Base-by-base conservation (phyloP, 768 basidiomycete species). In the Termitomyces sp. region DNA sequence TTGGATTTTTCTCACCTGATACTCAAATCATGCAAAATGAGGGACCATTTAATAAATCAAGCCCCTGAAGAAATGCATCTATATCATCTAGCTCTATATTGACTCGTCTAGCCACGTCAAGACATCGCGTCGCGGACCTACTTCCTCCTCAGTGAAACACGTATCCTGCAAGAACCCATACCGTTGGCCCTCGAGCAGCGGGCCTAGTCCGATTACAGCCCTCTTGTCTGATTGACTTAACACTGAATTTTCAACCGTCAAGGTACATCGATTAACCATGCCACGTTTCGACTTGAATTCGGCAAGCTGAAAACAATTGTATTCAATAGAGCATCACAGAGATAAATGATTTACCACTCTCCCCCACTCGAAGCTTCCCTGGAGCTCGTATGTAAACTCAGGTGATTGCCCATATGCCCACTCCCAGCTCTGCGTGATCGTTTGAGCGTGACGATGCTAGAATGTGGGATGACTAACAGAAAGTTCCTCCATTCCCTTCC, bases 381-480 rank as follows among this genome's bases (percentile, higher is more conserved):
- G 52, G 13, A 82, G 46, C 3, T 75, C 75, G 65, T 92, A 90
- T 7, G 84, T 87, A 68, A 99, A 98, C 67, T 96, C 90, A 42
- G 95, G 94, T 0, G 95, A 96, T 67, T 95, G 91, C 0, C 95
- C 96, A 65, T 85, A 97, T 15, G 81, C 76, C 94, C 95, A 98
- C 22, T 92, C 81, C 97, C 97, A 98, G 34, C 81, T 86, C 94
- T 95, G 64, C 13, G 13, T 4, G 37, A 22, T 29, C 34, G n/a
- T 22, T 54, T 26, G 24, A 58, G 54, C 18, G 45, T 51, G 53
- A 37, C 33, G 18, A 15, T 13, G 15, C 20, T 39, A 34, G 20
- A 45, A 41, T 12, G 4, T 36, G 28, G 8, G 31, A 29, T 10
- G 22, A 70, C 82, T 34, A 60, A 88, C 92, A 64, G 76, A 79